phyloP scores from a whole-genome alignment of 208 protist species.

The Trypanosoma avium region DNA sequence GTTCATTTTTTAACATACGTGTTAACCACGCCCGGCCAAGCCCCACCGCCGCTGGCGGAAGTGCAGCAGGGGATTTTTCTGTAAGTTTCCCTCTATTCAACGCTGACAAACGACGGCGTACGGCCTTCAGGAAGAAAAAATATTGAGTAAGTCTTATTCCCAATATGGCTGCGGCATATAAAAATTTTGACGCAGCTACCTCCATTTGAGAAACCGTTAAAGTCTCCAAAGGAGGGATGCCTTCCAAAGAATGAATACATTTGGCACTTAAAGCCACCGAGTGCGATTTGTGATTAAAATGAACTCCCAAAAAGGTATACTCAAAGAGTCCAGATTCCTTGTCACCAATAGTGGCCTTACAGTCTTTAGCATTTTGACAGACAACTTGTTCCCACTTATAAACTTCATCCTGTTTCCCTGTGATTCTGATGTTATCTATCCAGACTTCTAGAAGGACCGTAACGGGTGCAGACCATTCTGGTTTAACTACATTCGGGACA shows the following conservation, averaged over 20 bases:
- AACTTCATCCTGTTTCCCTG: slow-evolving; percentile 9
- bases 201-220: background rate
- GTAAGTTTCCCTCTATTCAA: background rate
- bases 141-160: background rate
- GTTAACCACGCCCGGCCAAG: background rate
- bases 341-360: background rate
- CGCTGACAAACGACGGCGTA: background rate
- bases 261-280: background rate
- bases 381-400: background rate
- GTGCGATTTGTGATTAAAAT: background rate
- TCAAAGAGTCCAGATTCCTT: background rate
- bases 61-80: background rate
- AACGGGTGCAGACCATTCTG: background rate
- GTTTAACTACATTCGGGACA: slow-evolving; percentile 9
- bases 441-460: slow-evolving; percentile 23
- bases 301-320: background rate
- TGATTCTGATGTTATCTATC: slow-evolving; percentile 35
- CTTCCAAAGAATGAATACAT: background rate
- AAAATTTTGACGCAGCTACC: background rate
- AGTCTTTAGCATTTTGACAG: background rate
- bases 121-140: slow-evolving; percentile 6
- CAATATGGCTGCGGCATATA: background rate
- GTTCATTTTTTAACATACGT: no score
- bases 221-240: background rate
- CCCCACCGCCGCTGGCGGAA: background rate